Base-by-base conservation (phyloP, 257 asterid genomes). In the Ballota nigra region DNA sequence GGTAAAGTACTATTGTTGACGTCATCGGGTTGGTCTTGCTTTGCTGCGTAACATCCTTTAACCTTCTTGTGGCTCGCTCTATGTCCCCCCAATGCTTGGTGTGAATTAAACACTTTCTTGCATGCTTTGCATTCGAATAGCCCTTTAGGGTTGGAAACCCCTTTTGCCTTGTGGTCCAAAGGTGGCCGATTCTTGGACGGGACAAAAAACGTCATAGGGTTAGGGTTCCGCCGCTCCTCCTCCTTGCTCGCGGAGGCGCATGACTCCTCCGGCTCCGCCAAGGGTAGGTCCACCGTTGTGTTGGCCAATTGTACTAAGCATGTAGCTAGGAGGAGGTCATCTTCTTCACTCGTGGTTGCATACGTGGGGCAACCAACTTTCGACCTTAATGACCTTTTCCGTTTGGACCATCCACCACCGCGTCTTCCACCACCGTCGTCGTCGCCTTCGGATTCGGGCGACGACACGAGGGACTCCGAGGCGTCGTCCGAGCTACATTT, bases 21-120 rank as follows among this genome's bases (percentile, higher is more conserved):
- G 23, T 83, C 83, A 0, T 78, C 80, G 0, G 29, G 15, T 22
- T 80, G 89, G 57, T 89, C 93, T 76, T 84, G 96, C 59, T 86
- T 91, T 2, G 95, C 87, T 8, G 98, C 98, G 26, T 83, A 94
- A 58, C 99, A 91, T 0, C 97, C 99, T 74, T 91, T 91, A 2
- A 94, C 92, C 82, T 89, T 91, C 65, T 94, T 91, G 80, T 94
- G 99, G 63, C 98, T 94, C 0, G 99, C 99, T 41, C 97, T 79
- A 15, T 94, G 97, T 0, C 99, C 98, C 0, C 99, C 99, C 9
- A 94, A 71, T 4, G 99, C 99, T 77, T 94, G 98, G 69, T 94
- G 99, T 5, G 99, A 94, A 63, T 83, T 88, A 80, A 91, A 94
- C n/a, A 91, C 95, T 79, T 89, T 94, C 72, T 88, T 89, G 82